Percentiles rank a stretch among this genome's conserved stretches.
phyloP scores from a whole-genome alignment of 2,329 filamentous ascomycete species.

The Botrytis squamosa region DNA sequence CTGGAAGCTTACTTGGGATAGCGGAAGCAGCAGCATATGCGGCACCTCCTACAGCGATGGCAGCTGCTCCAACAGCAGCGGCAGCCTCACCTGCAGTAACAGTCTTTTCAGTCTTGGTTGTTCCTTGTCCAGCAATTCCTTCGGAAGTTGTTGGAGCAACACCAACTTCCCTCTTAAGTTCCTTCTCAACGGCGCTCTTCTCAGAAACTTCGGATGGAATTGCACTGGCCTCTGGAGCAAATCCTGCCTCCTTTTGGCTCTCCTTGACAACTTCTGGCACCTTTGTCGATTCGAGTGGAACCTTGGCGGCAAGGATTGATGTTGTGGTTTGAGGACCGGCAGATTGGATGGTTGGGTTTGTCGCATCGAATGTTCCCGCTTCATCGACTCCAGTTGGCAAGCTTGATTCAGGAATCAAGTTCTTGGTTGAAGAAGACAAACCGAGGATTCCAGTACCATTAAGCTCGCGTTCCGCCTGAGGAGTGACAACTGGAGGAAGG shows the following conservation, averaged over 20 bases:
- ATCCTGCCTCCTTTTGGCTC: constrained; percentile 66
- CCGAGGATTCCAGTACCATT: constrained; percentile 45
- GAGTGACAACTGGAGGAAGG: constrained; percentile 43
- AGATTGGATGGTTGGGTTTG: constrained; percentile 52
- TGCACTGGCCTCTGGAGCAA: constrained; percentile 66
- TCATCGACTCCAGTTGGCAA: constrained; percentile 58
- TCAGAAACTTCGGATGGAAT: constrained; percentile 64
- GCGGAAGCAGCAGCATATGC: constrained; percentile 46
- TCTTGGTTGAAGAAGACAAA: constrained; percentile 57
- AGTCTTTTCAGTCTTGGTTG: constrained; percentile 52
- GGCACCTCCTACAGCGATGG: constrained; percentile 45
- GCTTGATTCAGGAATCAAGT: constrained; percentile 79
- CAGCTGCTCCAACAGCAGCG: constrained; percentile 47
- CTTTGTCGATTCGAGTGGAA: constrained; percentile 44
- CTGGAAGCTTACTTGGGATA: constrained; percentile 53
- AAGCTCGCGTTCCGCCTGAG: constrained; percentile 39
- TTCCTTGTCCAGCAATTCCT: constrained; percentile 52
- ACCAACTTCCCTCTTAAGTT: constrained; percentile 66
- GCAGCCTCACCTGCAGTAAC: constrained; percentile 45
- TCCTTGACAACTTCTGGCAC: constrained; percentile 67
- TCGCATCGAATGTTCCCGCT: constrained; percentile 53
- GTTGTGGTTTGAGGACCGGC: constrained; percentile 48
- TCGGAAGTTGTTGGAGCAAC: constrained; percentile 58
- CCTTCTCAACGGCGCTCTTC: constrained; percentile 69
- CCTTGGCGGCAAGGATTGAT: constrained; percentile 44